Percentiles rank a stretch among this genome's conserved stretches.
Evolutionary conservation across 192 early-diverging fungal genomes (phyloP).

Genomic region (Dissophora ornata): DNA sequence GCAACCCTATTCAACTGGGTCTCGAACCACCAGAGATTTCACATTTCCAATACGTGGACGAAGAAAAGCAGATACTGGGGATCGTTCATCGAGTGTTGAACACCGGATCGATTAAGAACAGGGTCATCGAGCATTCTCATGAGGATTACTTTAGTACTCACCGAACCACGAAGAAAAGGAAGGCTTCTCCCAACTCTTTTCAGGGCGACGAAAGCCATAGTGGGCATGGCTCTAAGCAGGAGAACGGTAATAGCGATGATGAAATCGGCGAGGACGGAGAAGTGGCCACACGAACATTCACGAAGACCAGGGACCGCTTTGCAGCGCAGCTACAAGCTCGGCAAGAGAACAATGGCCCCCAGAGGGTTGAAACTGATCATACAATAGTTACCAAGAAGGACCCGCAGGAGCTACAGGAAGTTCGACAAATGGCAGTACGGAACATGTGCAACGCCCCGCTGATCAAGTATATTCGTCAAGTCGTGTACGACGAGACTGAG

Average conservation of each 20-base stretch:
- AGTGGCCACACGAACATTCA: conserved; percentile 8
- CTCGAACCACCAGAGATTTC: conserved; percentile 16
- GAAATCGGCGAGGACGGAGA: neutral
- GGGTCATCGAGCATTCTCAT: conserved; percentile 2
- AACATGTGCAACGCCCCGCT: conserved; percentile 38
- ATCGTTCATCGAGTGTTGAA: conserved; percentile 33
- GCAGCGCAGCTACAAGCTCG: conserved; percentile 31
- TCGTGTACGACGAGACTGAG: conserved; percentile 33
- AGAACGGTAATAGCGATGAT: conserved; percentile 2
- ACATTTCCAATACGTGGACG: conserved; percentile 24
- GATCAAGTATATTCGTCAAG: conserved; percentile 20
- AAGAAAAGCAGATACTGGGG: conserved; percentile 21
- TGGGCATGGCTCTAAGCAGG: conserved; percentile 1
- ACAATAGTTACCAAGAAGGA: conserved; percentile 4
- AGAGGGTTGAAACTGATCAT: neutral
- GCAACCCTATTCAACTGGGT: conserved; percentile 37
- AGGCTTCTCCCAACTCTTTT: too few species aligned
- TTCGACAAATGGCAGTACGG: conserved; percentile 15
- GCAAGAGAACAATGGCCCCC: neutral
- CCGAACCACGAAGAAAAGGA: conserved; percentile 41
- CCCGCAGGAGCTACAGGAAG: conserved; percentile 2
- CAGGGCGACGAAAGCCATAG: conserved; percentile 11
- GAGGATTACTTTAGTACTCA: conserved; percentile 3
- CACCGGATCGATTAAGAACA: conserved; percentile 32
- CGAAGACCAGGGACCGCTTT: conserved; percentile 34